Evolutionary conservation across 495 filamentous ascomycete species (phyloP).

Genomic region (Lineolata rhizophorae): DNA sequence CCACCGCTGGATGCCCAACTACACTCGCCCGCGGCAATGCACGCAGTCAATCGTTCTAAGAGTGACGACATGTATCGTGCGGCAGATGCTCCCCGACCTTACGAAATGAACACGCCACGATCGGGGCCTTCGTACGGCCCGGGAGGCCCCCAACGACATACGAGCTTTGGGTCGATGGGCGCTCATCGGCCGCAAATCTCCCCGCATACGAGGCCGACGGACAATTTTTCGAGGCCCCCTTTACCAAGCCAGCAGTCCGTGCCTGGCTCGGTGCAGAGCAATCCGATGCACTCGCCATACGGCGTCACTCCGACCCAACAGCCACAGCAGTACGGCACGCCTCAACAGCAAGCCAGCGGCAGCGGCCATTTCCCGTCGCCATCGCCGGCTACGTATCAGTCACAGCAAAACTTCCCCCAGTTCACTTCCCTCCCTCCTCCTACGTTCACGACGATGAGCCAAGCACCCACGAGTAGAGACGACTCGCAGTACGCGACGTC

Average conservation of each 20-base stretch:
- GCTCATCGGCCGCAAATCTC: too few relatives aligned
- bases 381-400: conserved; percentile 5
- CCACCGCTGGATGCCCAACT: conserved; percentile 6
- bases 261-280: not conserved
- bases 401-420: conserved; percentile 10
- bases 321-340: too few relatives aligned
- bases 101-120: conserved; percentile 3
- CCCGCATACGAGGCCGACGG: too few relatives aligned
- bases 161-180: too few relatives aligned
- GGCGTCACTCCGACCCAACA: too few relatives aligned
- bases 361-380: not conserved
- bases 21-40: conserved; percentile 8
- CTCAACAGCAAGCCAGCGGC: too few relatives aligned
- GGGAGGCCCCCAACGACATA: too few relatives aligned
- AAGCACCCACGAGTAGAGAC: not conserved
- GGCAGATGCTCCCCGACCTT: conserved; percentile 5
- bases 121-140: conserved; percentile 6
- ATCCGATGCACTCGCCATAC: conserved; percentile 6
- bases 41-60: conserved; percentile 4
- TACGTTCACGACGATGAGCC: conserved; percentile 4
- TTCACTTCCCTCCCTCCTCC: conserved; percentile 11
- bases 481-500: conserved; percentile 1
- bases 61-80: conserved; percentile 11
- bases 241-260: not conserved
- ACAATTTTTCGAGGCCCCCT: too few relatives aligned